These are phyloP conservation scores for Cercospora brassicicola DNA, from an alignment of 2,329 filamentous ascomycete genomes.

Conservation along the genomic window DNA sequence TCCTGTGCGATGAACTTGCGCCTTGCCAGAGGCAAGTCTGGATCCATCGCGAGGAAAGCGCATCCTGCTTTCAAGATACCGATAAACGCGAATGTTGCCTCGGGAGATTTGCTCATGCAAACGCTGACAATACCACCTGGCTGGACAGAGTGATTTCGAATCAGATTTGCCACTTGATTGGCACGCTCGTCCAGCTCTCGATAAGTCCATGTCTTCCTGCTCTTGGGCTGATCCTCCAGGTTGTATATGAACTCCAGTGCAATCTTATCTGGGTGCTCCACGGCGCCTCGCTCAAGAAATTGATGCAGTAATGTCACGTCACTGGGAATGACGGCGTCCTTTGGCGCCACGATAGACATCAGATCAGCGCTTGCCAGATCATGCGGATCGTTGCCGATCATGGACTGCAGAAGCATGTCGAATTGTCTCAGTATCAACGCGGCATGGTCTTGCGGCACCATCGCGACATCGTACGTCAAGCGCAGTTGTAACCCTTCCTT, in stretches of 20 bases:
- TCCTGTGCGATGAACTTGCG: constrained; percentile 77
- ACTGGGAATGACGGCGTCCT: constrained; percentile 57
- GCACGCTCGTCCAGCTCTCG: constrained; percentile 67
- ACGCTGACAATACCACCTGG: constrained; percentile 68
- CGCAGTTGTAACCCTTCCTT: constrained; percentile 58
- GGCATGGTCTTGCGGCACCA: constrained; percentile 70
- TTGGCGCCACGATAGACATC: constrained; percentile 64
- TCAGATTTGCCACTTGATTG: constrained; percentile 69
- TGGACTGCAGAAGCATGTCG: constrained; percentile 62
- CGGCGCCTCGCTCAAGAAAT: constrained; percentile 69
- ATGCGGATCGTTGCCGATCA: constrained; percentile 43
- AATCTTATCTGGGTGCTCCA: constrained; percentile 55
- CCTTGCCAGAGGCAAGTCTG: constrained; percentile 68
- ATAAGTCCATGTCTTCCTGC: constrained; percentile 69
- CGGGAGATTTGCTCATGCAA: constrained; percentile 81
- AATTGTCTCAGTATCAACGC: constrained; percentile 68
- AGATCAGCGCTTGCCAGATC: not conserved
- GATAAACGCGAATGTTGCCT: constrained; percentile 78
- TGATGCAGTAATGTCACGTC: constrained; percentile 68
- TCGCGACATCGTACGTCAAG: constrained; percentile 63
- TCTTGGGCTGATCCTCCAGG: constrained; percentile 50
- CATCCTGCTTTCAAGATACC: constrained; percentile 81
- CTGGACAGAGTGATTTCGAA: constrained; percentile 52
- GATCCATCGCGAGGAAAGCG: constrained; percentile 77
- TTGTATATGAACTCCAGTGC: constrained; percentile 68